Conservation (phyloP, 371 early-diverging fungal genomes). For the Mucor piriformis region DNA sequence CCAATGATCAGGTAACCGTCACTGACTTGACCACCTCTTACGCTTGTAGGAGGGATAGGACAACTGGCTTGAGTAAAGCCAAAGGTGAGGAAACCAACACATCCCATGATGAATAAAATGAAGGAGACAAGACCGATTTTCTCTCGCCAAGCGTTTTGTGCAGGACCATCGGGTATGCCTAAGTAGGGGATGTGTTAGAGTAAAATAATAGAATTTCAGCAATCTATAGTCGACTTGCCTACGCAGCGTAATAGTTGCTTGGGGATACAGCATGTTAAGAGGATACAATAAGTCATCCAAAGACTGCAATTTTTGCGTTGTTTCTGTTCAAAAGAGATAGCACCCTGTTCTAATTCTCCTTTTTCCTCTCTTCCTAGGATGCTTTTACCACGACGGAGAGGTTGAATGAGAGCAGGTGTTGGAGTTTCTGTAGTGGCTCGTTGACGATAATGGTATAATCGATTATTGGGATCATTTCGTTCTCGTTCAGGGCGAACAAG, state of each 20-base stretch:
- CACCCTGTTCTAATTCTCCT: constrained; percentile 7
- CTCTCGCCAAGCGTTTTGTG: constrained; percentile 84
- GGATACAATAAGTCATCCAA: constrained; percentile 56
- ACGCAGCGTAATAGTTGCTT: constrained; percentile 22
- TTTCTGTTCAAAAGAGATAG: constrained; percentile 3
- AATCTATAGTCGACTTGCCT: constrained; percentile 18
- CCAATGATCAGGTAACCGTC: constrained; percentile 51
- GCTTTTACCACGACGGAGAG: constrained; percentile 40
- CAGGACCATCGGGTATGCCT: constrained; percentile 52
- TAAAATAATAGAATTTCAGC: too few relatives aligned
- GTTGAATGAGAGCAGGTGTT: constrained; percentile 23
- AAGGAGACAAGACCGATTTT: constrained; percentile 79
- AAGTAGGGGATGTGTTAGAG: not conserved
- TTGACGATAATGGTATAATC: constrained; percentile 60
- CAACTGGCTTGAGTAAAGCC: constrained; percentile 63
- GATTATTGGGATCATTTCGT: constrained; percentile 55
- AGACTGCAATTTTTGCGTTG: constrained; percentile 18
- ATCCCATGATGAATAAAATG: constrained; percentile 52
- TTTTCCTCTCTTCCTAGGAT: constrained; percentile 47
- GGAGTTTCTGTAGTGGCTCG: constrained; percentile 30
- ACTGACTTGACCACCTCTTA: constrained; percentile 39
- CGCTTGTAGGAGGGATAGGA: constrained; percentile 37
- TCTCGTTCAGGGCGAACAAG: constrained; percentile 74
- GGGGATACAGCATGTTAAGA: constrained; percentile 61
- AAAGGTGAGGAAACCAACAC: constrained; percentile 63